These are phyloP conservation scores for Neurospora sp. DNA, from an alignment of 495 filamentous ascomycete genomes.

Conservation along the genomic window DNA sequence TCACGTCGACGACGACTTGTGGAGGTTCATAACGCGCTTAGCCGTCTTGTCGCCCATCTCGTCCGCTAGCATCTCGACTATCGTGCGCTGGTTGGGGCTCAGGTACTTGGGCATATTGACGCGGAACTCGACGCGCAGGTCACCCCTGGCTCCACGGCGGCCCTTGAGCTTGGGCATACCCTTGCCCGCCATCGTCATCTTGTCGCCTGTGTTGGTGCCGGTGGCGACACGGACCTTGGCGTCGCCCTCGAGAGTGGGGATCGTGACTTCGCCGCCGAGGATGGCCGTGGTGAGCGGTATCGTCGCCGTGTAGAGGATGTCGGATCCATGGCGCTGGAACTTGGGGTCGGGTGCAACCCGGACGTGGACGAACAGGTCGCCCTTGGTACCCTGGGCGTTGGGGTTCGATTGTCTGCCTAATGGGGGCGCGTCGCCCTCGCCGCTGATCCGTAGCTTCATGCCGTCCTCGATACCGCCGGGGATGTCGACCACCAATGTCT, in stretches of 20 bases:
- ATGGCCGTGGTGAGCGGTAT: conserved; percentile 90
- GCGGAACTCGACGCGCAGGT: conserved; percentile 89
- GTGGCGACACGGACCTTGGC: conserved; percentile 81
- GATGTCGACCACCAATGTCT: conserved; percentile 78
- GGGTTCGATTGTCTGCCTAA: conserved; percentile 52
- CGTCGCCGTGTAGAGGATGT: conserved; percentile 83
- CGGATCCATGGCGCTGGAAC: conserved; percentile 74
- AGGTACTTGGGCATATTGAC: conserved; percentile 91
- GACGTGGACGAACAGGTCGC: conserved; percentile 83
- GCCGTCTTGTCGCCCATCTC: conserved; percentile 87
- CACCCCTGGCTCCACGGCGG: conserved; percentile 51
- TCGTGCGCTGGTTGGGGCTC: conserved; percentile 75
- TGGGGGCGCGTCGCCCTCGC: conserved; percentile 77
- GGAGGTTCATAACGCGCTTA: conserved; percentile 72
- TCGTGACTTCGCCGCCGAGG: conserved; percentile 76
- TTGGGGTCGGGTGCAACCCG: conserved; percentile 73
- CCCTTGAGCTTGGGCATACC: conserved; percentile 76
- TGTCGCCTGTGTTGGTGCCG: conserved; percentile 87
- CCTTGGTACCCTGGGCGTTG: conserved; percentile 50
- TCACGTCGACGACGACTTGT: conserved; percentile 14
- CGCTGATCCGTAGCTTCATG: conserved; percentile 71
- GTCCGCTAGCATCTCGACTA: conserved; percentile 90
- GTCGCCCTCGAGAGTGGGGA: conserved; percentile 85
- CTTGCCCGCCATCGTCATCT: conserved; percentile 73
- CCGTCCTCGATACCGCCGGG: conserved; percentile 92